Conservation (phyloP, 352 stramenopile species). For the Aphanomyces cochlioides region DNA sequence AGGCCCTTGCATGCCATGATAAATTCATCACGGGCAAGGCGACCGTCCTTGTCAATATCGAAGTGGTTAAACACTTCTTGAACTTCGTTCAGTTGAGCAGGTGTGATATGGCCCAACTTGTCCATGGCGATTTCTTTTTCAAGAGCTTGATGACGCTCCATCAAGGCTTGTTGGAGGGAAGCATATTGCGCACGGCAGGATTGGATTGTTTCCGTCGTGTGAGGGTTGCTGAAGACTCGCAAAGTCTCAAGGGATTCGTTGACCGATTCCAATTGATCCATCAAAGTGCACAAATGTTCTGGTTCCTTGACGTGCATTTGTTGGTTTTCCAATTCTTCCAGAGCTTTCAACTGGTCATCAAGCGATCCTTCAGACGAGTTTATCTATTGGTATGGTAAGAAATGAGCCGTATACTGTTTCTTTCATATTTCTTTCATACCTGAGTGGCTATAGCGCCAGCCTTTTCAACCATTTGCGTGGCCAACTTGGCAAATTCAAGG, state of each 20-base stretch:
- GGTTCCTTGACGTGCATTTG: slow-evolving; percentile 32
- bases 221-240: slow-evolving; percentile 85
- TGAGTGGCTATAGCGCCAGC: slow-evolving; percentile 51
- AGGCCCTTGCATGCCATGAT: slow-evolving; percentile 89
- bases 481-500: slow-evolving; percentile 70
- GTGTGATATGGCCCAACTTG: slow-evolving; percentile 76
- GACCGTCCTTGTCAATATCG: slow-evolving; percentile 81
- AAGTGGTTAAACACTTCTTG: slow-evolving; percentile 90
- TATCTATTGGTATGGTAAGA: slow-evolving; percentile 46
- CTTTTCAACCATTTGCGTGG: slow-evolving; percentile 70
- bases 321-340: slow-evolving; percentile 19
- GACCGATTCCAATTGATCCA: slow-evolving; percentile 80
- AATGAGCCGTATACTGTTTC: neutral
- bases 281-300: slow-evolving; percentile 51
- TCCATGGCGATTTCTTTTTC: slow-evolving; percentile 85
- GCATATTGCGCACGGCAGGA: slow-evolving; percentile 76
- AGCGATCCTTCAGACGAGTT: slow-evolving; percentile 73
- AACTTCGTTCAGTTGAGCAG: slow-evolving; percentile 82
- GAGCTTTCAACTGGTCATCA: slow-evolving; percentile 59
- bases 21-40: slow-evolving; percentile 84
- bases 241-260: slow-evolving; percentile 76
- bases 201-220: slow-evolving; percentile 89
- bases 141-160: slow-evolving; percentile 82
- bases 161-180: slow-evolving; percentile 71
- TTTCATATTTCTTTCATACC: slow-evolving; percentile 3